Percentiles rank a stretch among this genome's conserved stretches.
Conservation (phyloP, 2,329 filamentous ascomycete species). For the Fusarium hostae region DNA sequence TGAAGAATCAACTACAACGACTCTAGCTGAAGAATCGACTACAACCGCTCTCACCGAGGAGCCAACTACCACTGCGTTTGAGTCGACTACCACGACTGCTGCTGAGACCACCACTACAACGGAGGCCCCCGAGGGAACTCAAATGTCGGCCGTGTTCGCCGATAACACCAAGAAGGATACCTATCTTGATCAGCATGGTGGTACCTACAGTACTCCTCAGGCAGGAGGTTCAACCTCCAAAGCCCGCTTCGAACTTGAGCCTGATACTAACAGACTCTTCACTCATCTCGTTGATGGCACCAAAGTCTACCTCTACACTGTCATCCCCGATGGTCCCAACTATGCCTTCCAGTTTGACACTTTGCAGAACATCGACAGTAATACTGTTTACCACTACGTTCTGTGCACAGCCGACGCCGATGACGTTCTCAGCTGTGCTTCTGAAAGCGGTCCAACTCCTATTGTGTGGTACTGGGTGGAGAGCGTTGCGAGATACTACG, state of each 20-base stretch:
- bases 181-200: neutral
- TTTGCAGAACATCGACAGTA: accelerated
- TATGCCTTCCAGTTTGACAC: neutral
- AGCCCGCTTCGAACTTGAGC: neutral
- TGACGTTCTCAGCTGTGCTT: neutral
- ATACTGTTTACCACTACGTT: neutral
- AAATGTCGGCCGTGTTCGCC: accelerated
- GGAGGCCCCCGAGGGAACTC: accelerated
- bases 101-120: neutral
- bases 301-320: neutral
- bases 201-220: neutral
- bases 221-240: accelerated
- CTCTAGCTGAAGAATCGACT: neutral
- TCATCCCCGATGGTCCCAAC: neutral
- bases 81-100: neutral
- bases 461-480: neutral
- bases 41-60: neutral
- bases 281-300: neutral
- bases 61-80: neutral
- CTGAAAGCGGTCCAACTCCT: neutral
- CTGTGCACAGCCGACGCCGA: neutral
- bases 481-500: accelerated
- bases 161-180: neutral
- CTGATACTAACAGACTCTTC: neutral
- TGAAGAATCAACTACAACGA: neutral